Conservation (phyloP, 1,284 basidiomycete species). For the Boletus smithii region DNA sequence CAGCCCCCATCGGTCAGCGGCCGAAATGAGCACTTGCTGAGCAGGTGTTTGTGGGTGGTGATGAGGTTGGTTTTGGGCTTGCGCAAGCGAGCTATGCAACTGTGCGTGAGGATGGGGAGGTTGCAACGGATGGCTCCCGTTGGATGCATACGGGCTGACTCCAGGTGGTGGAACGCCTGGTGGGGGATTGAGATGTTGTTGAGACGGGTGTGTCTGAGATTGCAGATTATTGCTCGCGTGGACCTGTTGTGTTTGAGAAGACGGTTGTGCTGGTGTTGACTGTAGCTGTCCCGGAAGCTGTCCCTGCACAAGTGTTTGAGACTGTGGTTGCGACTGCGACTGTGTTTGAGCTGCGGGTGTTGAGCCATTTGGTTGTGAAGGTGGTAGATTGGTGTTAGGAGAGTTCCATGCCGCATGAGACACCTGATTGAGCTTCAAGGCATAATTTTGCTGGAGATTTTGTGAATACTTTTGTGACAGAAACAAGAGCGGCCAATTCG, state of each 20-base stretch:
- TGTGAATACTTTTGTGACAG: conserved; percentile 14
- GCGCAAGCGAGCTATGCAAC: conserved; percentile 29
- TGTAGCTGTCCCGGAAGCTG: conserved; percentile 29
- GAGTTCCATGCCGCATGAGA: conserved; percentile 62
- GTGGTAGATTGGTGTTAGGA: conserved; percentile 35
- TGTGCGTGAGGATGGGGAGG: conserved; percentile 33
- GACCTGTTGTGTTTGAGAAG: conserved; percentile 37
- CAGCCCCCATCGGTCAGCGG: conserved; percentile 94
- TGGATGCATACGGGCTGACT: conserved; percentile 40
- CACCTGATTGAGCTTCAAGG: conserved; percentile 59
- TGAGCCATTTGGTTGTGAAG: conserved; percentile 31
- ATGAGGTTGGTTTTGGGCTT: conserved; percentile 32
- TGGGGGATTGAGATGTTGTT: conserved; percentile 47
- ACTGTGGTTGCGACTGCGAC: conserved; percentile 29
- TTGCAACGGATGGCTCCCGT: conserved; percentile 40
- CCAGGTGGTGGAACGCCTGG: conserved; percentile 52
- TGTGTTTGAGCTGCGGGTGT: conserved; percentile 32
- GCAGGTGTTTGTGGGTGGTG: conserved; percentile 83
- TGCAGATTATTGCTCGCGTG: conserved; percentile 32
- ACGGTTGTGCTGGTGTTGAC: conserved; percentile 31
- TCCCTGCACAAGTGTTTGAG: conserved; percentile 30
- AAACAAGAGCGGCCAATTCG: not conserved
- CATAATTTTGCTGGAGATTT: conserved; percentile 48
- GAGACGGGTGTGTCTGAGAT: conserved; percentile 26
- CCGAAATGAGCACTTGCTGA: conserved; percentile 90